Percentiles rank a stretch among this genome's conserved stretches.
Evolutionary conservation across 2,329 filamentous ascomycete species (phyloP).

Genomic region (Fusarium cyanostomum): DNA sequence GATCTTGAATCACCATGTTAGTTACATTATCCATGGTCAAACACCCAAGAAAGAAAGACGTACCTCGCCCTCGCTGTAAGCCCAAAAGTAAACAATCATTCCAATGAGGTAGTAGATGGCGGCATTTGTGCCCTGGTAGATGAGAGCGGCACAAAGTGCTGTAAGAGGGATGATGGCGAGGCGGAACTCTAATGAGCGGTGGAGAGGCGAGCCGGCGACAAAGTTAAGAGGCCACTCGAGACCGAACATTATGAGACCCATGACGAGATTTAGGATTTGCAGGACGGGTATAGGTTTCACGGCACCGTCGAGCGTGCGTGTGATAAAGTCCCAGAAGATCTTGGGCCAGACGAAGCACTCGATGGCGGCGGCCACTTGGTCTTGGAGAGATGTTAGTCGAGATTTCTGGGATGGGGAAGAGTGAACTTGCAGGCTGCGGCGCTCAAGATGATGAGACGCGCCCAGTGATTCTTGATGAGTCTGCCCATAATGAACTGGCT

Average conservation of each 20-base stretch:
- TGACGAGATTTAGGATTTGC: slow-evolving; percentile 87
- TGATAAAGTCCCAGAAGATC: slow-evolving; percentile 97
- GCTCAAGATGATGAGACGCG: slow-evolving; percentile 89
- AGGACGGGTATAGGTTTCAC: slow-evolving; percentile 89
- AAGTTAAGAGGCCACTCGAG: slow-evolving; percentile 91
- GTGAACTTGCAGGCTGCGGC: slow-evolving; percentile 75
- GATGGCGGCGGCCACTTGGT: slow-evolving; percentile 85
- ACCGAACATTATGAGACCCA: slow-evolving; percentile 80
- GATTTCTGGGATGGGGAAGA: not conserved
- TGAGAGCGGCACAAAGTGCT: slow-evolving; percentile 75
- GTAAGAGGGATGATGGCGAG: slow-evolving; percentile 84
- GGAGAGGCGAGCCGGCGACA: slow-evolving; percentile 79
- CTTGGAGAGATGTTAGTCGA: slow-evolving; percentile 58
- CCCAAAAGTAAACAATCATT: slow-evolving; percentile 92
- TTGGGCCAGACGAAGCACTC: slow-evolving; percentile 98
- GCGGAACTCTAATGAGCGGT: slow-evolving; percentile 87
- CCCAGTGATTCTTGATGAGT: slow-evolving; percentile 99
- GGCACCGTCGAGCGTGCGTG: slow-evolving; percentile 84
- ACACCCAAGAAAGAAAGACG: slow-evolving; percentile 43
- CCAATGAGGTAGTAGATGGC: slow-evolving; percentile 92
- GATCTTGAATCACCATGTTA: slow-evolving; percentile 56
- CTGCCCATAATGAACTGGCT: slow-evolving; percentile 76
- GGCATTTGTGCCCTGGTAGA: slow-evolving; percentile 93
- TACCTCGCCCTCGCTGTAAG: slow-evolving; percentile 96
- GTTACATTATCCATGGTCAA: not conserved